Evolutionary conservation across 768 basidiomycete genomes (phyloP), one percentile per base, ranked within the genome.

Genomic region (Russula sp.): DNA sequence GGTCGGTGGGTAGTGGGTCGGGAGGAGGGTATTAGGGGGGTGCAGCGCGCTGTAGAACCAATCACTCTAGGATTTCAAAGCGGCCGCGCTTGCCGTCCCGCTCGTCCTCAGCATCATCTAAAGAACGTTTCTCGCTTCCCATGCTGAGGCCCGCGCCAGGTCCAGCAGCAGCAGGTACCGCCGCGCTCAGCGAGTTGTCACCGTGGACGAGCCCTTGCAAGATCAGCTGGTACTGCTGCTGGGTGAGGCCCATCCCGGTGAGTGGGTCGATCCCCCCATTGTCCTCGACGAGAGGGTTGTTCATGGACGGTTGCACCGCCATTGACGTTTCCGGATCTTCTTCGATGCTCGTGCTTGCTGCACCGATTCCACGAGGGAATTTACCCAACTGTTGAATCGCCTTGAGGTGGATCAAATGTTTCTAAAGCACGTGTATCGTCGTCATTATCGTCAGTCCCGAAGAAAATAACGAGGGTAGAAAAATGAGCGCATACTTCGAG

Each of bases 191-290:
- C 29, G 61, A 58, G 36, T 36, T 62, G 18, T 88, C 88, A 35
- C 81, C 83, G 69, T 75, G 81, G 46, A 90, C 83, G 60, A 93
- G 78, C 57, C 83, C 86, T 71, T 86, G 84, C 66, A 95, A 72
- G 59, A 95, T 90, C 64, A 83, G 71, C 58, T 81, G 81, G 75
- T 95, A 97, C 73, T 93, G 90, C 70, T 94, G 90, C 68, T 95
- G 92, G 16, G 86, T 83, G 58, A 95, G 81, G 13, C 93, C 93
- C 84, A 94, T 88, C 18, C 85, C 88, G 16, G 87, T 88, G 45
- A 97, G 78, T 7, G 91, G 90, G 73, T 96, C 93, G 66, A 90
- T 82, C 59, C 59, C 47, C 8, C 64, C 64, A 29, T 38, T 41
- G 22, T 65, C 66, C 53, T 66, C 66, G 36, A 60, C 43, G 56